phyloP scores from a whole-genome alignment of 768 basidiomycete genomes.

The Podaxis carcinomalis region DNA sequence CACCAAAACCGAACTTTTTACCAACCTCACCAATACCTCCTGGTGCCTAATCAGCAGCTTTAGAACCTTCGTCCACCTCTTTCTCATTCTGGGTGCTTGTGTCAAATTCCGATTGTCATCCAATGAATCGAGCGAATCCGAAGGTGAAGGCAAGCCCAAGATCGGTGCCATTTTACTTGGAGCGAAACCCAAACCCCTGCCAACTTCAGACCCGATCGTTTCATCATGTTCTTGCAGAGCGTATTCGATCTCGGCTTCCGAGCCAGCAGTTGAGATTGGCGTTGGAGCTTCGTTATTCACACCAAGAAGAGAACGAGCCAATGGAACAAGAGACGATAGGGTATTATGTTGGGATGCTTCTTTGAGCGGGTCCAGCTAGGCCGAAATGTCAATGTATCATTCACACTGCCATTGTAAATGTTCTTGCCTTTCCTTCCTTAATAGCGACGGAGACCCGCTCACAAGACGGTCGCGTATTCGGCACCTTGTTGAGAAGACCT shows the following conservation, averaged over 20 bases:
- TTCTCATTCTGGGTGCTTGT: background rate
- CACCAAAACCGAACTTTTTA: constrained; percentile 13
- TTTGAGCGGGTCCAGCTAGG: constrained; percentile 16
- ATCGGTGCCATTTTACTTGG: background rate
- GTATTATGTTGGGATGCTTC: constrained; percentile 4
- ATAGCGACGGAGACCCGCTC: constrained; percentile 70
- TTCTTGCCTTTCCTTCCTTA: constrained; percentile 66
- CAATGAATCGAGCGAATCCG: background rate
- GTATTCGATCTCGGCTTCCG: background rate
- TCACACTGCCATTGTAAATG: background rate
- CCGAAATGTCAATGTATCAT: background rate
- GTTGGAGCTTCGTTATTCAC: background rate
- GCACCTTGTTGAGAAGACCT: constrained; percentile 57
- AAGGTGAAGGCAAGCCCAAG: constrained; percentile 5
- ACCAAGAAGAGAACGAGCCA: background rate
- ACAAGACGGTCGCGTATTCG: constrained; percentile 62
- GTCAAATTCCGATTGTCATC: background rate
- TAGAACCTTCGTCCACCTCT: background rate
- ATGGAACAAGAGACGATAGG: constrained; percentile 10
- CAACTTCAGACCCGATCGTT: background rate
- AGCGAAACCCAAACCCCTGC: background rate
- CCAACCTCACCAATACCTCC: background rate
- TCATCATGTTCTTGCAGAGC: background rate
- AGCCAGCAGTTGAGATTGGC: background rate
- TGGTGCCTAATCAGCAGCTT: background rate